Percentiles rank a stretch among this genome's conserved stretches.
Conservation (phyloP, 2,329 filamentous ascomycete species). For the Lasiodiplodia citricola region DNA sequence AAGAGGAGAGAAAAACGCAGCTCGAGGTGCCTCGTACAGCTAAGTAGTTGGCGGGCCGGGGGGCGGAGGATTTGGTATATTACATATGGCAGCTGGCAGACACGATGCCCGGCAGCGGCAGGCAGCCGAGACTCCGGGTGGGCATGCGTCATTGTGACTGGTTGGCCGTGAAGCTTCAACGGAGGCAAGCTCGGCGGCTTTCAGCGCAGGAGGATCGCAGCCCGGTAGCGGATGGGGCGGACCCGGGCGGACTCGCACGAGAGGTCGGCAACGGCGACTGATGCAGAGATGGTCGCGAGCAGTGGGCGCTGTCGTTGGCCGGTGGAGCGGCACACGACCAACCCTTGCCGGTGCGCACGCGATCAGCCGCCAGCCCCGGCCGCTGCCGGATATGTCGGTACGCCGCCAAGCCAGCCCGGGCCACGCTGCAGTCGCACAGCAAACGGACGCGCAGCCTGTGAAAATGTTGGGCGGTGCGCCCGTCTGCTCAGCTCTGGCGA, state of each 20-base stretch:
- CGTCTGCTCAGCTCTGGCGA: too few species aligned
- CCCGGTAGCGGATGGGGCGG: constrained; percentile 9
- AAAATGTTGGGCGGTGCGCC: too few species aligned
- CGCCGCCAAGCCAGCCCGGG: background rate
- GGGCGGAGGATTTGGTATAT: background rate
- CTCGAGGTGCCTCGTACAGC: background rate
- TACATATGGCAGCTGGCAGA: background rate
- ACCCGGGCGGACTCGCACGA: constrained; percentile 10
- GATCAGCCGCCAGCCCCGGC: background rate
- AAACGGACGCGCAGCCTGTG: constrained; percentile 11
- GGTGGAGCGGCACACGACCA: constrained; percentile 7
- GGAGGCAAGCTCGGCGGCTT: background rate
- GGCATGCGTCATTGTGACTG: constrained; percentile 15
- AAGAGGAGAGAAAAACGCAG: background rate
- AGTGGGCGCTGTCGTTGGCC: background rate
- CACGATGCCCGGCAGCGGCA: background rate
- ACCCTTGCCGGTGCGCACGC: background rate
- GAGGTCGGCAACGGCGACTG: background rate
- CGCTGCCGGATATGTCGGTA: constrained; percentile 23
- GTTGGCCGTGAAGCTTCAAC: background rate
- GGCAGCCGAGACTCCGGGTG: constrained; percentile 4
- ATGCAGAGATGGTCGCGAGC: background rate
- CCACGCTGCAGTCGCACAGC: constrained; percentile 16
- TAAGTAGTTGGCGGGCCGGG: constrained; percentile 10
- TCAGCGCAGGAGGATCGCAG: background rate